Conservation (phyloP, 2,329 filamentous ascomycete species). For the Trichoderma pleuroti region DNA sequence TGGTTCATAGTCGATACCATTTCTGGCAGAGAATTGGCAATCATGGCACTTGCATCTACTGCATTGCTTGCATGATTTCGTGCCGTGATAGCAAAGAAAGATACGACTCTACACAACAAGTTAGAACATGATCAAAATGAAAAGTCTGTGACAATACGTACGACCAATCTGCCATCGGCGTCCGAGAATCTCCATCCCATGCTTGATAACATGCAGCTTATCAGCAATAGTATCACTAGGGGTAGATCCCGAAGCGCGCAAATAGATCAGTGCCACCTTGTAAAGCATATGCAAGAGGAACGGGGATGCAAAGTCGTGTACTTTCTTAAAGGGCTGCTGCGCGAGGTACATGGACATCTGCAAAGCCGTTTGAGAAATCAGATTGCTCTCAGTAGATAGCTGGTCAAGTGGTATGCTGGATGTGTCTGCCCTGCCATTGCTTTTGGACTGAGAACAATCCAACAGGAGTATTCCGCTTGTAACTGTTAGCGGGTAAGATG, state of each 20-base stretch:
- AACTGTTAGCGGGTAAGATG: neutral
- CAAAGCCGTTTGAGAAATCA: neutral
- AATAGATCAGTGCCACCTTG: neutral
- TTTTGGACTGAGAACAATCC: neutral
- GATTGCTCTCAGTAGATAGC: neutral
- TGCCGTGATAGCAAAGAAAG: slow-evolving; percentile 8
- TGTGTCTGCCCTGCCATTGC: neutral
- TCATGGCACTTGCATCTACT: neutral
- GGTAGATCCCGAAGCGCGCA: neutral
- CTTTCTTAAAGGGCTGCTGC: neutral
- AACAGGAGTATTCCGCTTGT: slow-evolving; percentile 9
- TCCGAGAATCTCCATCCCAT: neutral
- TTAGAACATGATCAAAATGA: neutral
- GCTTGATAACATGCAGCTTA: neutral
- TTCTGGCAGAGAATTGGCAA: neutral
- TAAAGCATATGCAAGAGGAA: slow-evolving; percentile 16
- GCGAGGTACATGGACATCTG: neutral
- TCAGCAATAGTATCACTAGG: neutral
- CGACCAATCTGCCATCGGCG: slow-evolving; percentile 7
- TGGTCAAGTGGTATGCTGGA: neutral
- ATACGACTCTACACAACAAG: neutral
- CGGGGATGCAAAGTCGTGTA: neutral
- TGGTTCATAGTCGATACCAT: neutral
- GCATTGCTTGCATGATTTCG: slow-evolving; percentile 13
- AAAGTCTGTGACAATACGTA: neutral